Conservation (phyloP, 108 stramenopile species). For the Fragilariopsis cylindrus region DNA sequence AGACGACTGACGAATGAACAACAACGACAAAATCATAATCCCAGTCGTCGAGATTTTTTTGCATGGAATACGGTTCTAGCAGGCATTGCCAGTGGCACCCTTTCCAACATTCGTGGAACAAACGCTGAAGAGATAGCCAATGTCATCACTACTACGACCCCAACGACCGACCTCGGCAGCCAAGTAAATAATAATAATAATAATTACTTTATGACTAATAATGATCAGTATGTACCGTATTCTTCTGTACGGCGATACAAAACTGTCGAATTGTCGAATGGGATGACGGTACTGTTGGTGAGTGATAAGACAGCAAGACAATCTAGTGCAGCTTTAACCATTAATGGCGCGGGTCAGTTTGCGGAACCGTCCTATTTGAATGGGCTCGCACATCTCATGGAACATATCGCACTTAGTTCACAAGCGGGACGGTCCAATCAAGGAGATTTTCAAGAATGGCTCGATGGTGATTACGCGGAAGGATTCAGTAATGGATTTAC, state of each 20-base stretch:
- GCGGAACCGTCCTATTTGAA: constrained; percentile 57
- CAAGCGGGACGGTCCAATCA: neutral
- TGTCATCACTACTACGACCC: neutral
- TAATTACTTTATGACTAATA: neutral
- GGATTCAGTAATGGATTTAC: constrained; percentile 76
- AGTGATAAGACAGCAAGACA: constrained; percentile 45
- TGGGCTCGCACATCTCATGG: constrained; percentile 79
- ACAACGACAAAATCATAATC: neutral
- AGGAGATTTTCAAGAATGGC: constrained; percentile 74
- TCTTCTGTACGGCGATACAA: constrained; percentile 62
- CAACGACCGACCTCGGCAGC: neutral
- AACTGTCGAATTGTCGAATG: constrained; percentile 57
- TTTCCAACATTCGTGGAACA: neutral
- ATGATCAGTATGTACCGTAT: constrained; percentile 42
- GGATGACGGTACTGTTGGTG: constrained; percentile 62
- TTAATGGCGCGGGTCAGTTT: constrained; percentile 78
- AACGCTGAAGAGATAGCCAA: neutral
- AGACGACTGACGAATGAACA: neutral
- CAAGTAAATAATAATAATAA: neutral
- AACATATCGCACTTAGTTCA: constrained; percentile 61
- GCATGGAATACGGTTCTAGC: constrained; percentile 10
- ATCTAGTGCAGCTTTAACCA: constrained; percentile 56
- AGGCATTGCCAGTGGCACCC: neutral
- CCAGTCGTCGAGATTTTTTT: constrained; percentile 18
- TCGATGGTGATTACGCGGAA: constrained; percentile 44